Percentiles rank a stretch among this genome's conserved stretches.
Evolutionary conservation across 2,329 filamentous ascomycete species (phyloP).

Genomic region (Cytospora piceae): DNA sequence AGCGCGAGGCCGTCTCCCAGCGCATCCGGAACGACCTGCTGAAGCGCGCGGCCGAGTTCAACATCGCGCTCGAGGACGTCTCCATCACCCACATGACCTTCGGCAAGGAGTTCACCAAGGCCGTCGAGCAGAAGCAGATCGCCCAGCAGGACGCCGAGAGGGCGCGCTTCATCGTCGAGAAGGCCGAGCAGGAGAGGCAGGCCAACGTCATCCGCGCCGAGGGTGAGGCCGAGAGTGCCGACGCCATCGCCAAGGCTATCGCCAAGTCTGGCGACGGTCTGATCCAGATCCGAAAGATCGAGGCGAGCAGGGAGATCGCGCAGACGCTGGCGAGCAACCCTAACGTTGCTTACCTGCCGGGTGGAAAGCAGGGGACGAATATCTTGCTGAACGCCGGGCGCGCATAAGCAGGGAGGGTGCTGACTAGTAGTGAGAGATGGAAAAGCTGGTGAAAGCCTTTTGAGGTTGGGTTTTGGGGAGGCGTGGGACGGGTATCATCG

Average conservation of each 20-base stretch:
- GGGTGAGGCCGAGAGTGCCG: conserved; percentile 95
- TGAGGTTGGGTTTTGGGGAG: not conserved
- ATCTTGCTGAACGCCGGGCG: conserved; percentile 57
- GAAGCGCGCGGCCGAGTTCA: conserved; percentile 93
- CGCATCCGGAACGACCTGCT: conserved; percentile 91
- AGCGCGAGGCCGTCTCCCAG: conserved; percentile 94
- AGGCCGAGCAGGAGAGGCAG: conserved; percentile 97
- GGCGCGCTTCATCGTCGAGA: conserved; percentile 97
- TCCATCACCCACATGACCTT: conserved; percentile 99
- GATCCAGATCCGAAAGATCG: conserved; percentile 94
- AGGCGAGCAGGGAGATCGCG: conserved; percentile 95
- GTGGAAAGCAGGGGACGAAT: conserved; percentile 68
- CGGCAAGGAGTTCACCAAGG: conserved; percentile 96
- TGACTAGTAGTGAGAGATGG: not conserved
- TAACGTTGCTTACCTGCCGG: conserved; percentile 92
- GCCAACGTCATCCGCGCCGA: conserved; percentile 98
- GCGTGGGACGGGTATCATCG: conserved; percentile 5
- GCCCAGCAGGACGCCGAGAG: conserved; percentile 98
- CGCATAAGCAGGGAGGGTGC: conserved; percentile 37
- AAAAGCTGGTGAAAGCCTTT: not conserved
- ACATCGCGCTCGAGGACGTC: conserved; percentile 98
- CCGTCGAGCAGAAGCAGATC: conserved; percentile 99
- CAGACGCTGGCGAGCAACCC: conserved; percentile 87
- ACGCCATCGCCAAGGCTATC: conserved; percentile 92
- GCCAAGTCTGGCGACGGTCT: conserved; percentile 91